A percentile compares a stretch with the other conserved stretches of the same genome.
Evolutionary conservation across 1,284 basidiomycete species (phyloP).

Genomic region (Tilletia setariae): DNA sequence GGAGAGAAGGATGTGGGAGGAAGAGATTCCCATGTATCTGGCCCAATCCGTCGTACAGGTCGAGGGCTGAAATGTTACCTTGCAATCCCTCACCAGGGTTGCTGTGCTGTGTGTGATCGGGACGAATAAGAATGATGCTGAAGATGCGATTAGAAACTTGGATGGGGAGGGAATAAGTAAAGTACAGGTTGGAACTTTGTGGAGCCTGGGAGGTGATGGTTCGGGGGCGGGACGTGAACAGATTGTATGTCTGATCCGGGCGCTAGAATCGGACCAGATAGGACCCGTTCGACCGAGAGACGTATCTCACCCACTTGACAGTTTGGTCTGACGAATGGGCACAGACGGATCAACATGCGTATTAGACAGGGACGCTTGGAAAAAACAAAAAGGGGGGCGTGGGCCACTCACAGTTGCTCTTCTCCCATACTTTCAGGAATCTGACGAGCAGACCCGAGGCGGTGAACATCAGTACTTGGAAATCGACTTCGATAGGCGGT

Average conservation of each 20-base stretch:
- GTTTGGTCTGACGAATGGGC: slow-evolving; percentile 15
- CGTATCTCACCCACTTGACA: slow-evolving; percentile 46
- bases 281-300: slow-evolving; percentile 39
- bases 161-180: too few species aligned
- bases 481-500: slow-evolving; percentile 95
- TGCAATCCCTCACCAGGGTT: too few species aligned
- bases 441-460: slow-evolving; percentile 90
- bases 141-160: too few species aligned
- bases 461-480: slow-evolving; percentile 98
- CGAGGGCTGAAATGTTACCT: too few species aligned
- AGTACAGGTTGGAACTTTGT: too few species aligned
- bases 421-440: slow-evolving; percentile 97
- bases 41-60: not conserved
- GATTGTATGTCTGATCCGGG: not conserved
- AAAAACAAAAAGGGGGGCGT: not conserved
- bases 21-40: not conserved
- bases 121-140: too few species aligned
- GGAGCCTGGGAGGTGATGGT: too few species aligned
- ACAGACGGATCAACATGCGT: not conserved
- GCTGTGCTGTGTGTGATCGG: too few species aligned
- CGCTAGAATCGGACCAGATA: slow-evolving; percentile 45
- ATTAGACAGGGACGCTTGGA: not conserved
- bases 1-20: slow-evolving; percentile 3
- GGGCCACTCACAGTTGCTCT: slow-evolving; percentile 64
- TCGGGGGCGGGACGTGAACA: too few species aligned